Conservation (phyloP, 441 rosid species). For the Raphanus hybrid region DNA sequence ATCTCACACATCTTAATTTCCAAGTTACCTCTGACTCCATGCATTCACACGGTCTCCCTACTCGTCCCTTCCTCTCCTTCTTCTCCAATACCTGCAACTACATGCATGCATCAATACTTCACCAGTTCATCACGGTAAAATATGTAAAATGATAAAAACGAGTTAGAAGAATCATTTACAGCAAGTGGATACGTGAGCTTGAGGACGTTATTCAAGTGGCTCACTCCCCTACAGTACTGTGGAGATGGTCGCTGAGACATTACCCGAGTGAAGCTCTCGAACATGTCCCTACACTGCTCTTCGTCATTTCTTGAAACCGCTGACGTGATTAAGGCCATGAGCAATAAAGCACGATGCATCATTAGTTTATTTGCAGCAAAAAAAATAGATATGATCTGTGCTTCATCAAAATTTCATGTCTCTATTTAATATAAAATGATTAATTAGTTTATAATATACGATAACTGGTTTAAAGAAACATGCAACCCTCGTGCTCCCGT, state of each 20-base stretch:
- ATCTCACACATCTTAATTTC: conserved; percentile 37
- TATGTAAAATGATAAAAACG: not conserved
- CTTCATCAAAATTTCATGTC: conserved; percentile 2
- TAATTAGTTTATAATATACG: conserved; percentile 9
- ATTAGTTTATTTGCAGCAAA: not conserved
- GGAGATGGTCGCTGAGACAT: conserved; percentile 26
- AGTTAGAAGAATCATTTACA: conserved; percentile 18
- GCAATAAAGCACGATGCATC: conserved; percentile 34
- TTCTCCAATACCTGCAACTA: conserved; percentile 9
- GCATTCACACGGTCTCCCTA: conserved; percentile 29
- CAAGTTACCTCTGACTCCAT: conserved; percentile 24
- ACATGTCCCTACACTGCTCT: conserved; percentile 31
- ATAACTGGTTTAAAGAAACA: conserved; percentile 23
- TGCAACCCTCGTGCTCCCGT: conserved; percentile 20
- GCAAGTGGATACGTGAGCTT: conserved; percentile 23
- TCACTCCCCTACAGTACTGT: conserved; percentile 39
- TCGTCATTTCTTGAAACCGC: conserved; percentile 33
- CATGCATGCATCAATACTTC: too few species aligned
- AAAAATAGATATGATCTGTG: not conserved
- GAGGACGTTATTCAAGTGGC: conserved; percentile 33
- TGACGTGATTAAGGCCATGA: conserved; percentile 31
- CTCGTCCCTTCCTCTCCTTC: not conserved
- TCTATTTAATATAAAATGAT: not conserved
- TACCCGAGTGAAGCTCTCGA: conserved; percentile 20
- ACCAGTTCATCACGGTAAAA: too few species aligned